These are phyloP conservation scores for Apiotrichum brassicae DNA, from an alignment of 1,284 basidiomycete species.

Conservation along the genomic window DNA sequence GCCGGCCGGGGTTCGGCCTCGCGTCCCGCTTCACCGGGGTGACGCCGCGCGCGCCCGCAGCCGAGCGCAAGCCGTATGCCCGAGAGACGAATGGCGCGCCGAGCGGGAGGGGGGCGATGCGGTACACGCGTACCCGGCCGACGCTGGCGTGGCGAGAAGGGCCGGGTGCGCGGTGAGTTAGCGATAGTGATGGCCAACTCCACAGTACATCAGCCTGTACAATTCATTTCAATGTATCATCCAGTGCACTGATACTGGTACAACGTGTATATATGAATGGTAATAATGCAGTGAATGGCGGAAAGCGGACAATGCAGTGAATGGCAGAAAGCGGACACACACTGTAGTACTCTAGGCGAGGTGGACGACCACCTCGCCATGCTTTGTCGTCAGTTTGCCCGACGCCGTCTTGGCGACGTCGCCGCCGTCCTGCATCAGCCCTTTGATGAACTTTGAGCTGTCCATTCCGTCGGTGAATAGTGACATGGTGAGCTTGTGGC, in stretches of 20 bases:
- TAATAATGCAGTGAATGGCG: too few relatives aligned
- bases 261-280: too few relatives aligned
- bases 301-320: too few relatives aligned
- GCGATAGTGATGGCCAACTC: too few relatives aligned
- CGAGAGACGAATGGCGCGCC: not conserved
- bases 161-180: not conserved
- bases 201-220: too few relatives aligned
- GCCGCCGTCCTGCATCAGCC: not conserved
- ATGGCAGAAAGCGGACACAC: too few relatives aligned
- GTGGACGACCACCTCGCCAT: not conserved
- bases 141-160: conserved; percentile 7
- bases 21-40: conserved; percentile 3
- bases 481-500: conserved; percentile 30
- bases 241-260: not conserved
- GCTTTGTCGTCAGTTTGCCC: not conserved
- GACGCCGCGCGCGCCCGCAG: not conserved
- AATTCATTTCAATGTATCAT: not conserved
- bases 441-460: not conserved
- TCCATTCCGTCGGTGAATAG: conserved; percentile 10
- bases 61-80: not conserved
- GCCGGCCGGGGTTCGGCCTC: not conserved
- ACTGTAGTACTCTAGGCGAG: not conserved
- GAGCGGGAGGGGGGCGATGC: not conserved
- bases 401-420: not conserved
- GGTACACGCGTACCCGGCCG: conserved; percentile 3